phyloP scores from a whole-genome alignment of 768 basidiomycete genomes.

The Serendipita sp. region DNA sequence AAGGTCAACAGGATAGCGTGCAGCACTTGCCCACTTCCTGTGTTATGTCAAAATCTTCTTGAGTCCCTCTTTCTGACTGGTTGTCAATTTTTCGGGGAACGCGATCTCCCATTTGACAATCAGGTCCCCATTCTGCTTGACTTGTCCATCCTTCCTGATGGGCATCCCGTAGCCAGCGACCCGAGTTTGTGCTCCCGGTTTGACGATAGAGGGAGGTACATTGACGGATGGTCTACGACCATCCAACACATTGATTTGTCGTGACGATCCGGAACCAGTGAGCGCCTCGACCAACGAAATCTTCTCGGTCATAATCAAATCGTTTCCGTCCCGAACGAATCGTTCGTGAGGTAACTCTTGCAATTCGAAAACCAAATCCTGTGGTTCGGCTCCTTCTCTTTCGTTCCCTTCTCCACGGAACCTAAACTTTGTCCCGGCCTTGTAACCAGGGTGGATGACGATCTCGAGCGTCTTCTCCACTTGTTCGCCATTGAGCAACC shows the following conservation, averaged over 20 bases:
- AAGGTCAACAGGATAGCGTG: no score
- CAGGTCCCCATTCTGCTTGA: constrained; percentile 44
- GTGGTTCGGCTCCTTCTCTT: constrained; percentile 23
- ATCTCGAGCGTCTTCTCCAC: constrained; percentile 79
- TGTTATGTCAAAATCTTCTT: constrained; percentile 5
- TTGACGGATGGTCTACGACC: constrained; percentile 35
- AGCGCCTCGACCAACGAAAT: constrained; percentile 41
- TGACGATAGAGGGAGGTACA: constrained; percentile 39
- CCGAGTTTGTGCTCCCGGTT: constrained; percentile 30
- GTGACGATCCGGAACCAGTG: constrained; percentile 30
- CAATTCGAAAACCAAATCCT: constrained; percentile 52
- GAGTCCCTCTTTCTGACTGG: constrained; percentile 9
- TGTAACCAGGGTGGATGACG: constrained; percentile 46
- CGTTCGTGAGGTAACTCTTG: constrained; percentile 42
- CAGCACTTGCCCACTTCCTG: no score
- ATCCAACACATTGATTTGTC: constrained; percentile 41
- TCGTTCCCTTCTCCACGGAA: constrained; percentile 57
- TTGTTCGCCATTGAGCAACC: constrained; percentile 48
- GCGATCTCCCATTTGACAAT: constrained; percentile 34
- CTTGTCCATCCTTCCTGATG: constrained; percentile 33
- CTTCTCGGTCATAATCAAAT: constrained; percentile 38
- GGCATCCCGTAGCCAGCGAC: constrained; percentile 55
- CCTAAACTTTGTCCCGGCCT: constrained; percentile 40
- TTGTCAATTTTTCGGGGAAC: constrained; percentile 11
- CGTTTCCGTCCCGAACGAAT: constrained; percentile 40